Base-by-base conservation (phyloP, 768 basidiomycete genomes). In the Krasilnikovozyma curviuscula region DNA sequence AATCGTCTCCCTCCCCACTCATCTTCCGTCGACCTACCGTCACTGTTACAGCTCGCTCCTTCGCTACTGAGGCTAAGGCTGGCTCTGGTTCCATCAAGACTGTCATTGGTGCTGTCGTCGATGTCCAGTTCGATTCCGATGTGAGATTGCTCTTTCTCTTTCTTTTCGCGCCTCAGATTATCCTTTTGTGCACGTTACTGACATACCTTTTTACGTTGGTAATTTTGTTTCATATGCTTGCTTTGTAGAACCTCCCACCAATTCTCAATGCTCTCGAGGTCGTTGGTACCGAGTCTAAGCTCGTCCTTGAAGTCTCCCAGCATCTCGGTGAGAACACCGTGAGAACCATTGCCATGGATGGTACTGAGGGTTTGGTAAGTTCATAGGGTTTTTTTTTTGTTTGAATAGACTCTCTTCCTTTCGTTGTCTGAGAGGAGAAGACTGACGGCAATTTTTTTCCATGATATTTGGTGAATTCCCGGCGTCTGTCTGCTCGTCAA, bases 61-160 rank as follows among this genome's bases (percentile, higher is more conserved):
- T 89, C 73, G 89, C 89, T 55, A 88, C 88, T 47, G 86, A 91
- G 67, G 75, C 82, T 51, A 79, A 76, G 70, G 67, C 60, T 56
- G 66, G 73, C 46, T 68, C 73, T 59, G 89, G 89, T 59, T 69
- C 74, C 39, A 83, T 95, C 63, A 93, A 95, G 74, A 89, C 86
- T 59, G 89, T 98, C 74, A 98, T 98, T 69, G 93, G 93, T 81
- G 91, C 93, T 70, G 93, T 98, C 70, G 93, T 98, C 63, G 93
- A 98, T 66, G 93, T 98, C 59, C 49, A 52, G 50, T 52, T 52
- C 50, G 40, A 48, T 39, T 40, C 46, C 27, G 46, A 46, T 16
- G 46, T 45, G 30, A 16, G 40, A 29, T 31, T 1, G 9, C 18
- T 5, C 33, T 29, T 40, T 21, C 25, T 14, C n/a, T 19, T 40